These are phyloP conservation scores for Colletotrichum ledebouriae DNA, from an alignment of 2,329 filamentous ascomycete genomes.

Conservation along the genomic window DNA sequence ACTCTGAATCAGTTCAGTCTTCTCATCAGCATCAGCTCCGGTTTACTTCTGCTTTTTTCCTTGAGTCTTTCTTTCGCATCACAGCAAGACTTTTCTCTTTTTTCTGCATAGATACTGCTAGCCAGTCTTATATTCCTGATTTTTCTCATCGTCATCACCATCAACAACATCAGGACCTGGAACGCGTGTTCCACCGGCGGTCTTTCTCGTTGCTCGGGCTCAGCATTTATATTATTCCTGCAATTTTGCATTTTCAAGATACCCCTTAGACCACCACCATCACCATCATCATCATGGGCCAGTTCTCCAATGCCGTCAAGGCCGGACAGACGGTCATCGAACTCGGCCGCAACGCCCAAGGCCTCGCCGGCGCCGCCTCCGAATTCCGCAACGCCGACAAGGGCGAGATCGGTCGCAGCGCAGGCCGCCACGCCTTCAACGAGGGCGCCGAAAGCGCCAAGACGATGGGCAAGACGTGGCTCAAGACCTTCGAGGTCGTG, in stretches of 20 bases:
- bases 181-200: background rate
- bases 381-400: constrained; percentile 52
- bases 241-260: background rate
- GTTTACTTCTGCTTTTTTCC: background rate
- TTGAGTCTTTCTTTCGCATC: constrained; percentile 21
- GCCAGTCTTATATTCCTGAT: constrained; percentile 1
- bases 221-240: background rate
- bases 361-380: constrained; percentile 47
- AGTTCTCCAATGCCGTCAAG: constrained; percentile 49
- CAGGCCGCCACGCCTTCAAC: constrained; percentile 51
- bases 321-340: constrained; percentile 52
- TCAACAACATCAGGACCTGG: background rate
- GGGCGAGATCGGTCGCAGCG: constrained; percentile 50
- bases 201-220: accelerated
- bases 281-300: constrained; percentile 46
- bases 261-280: background rate
- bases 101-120: background rate
- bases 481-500: constrained; percentile 61
- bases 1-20: constrained; percentile 4
- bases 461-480: constrained; percentile 58
- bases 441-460: constrained; percentile 55
- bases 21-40: constrained; percentile 1
- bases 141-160: background rate
- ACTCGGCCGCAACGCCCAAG: constrained; percentile 49
- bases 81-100: constrained; percentile 7